Base-by-base conservation (phyloP, 1,284 basidiomycete species). In the Inonotus obliquus region DNA sequence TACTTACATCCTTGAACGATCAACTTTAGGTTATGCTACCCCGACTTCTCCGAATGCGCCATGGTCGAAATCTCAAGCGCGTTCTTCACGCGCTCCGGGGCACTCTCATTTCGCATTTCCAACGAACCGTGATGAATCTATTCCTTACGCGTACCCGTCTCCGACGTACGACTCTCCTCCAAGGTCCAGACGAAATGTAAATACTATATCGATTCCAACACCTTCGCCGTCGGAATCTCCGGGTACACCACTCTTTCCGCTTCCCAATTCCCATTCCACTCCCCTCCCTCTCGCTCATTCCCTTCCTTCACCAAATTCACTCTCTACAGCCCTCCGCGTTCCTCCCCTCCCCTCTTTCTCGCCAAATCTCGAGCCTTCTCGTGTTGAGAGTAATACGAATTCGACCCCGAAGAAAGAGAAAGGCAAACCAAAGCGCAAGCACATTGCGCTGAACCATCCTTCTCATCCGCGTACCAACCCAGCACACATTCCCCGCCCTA, bases 401-500 rank as follows among this genome's bases (percentile, higher is more conserved):
- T 17, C 13, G 41, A n/a, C 17, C 2, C n/a, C 41, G n/a, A 44
- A 11, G 9, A 7, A 1, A 44, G 19, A 14, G 44, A 41, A n/a
- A 14, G 17, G 21, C 17, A 44, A 4, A 29, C 25, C 21, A 14
- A 62, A 58, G 44, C 56, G 61, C 27, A 62, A 62, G 21, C 61
- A 62, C 52, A 17, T 44, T 10, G 3, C 51, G 17, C 39, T 44
- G 17, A 44, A 44, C 17, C 41, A 37, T 35, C 29, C 41, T 19
- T 17, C 37, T 1, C 38, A 47, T 47, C n/a, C 58, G 19, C 41
- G 41, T 14, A 44, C 41, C 17, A 44, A 44, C 59, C 59, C 35
- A 21, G 23, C 14, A 21, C 90, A 94, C 69, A 87, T 94, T 68
- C 91, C 92, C 51, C 84, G 92, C 19, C 92, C 92, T 0, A 86